Evolutionary conservation across 1,139 yeast genomes (phyloP), one percentile per base, ranked within the genome.

Genomic region (Pichia sp.): DNA sequence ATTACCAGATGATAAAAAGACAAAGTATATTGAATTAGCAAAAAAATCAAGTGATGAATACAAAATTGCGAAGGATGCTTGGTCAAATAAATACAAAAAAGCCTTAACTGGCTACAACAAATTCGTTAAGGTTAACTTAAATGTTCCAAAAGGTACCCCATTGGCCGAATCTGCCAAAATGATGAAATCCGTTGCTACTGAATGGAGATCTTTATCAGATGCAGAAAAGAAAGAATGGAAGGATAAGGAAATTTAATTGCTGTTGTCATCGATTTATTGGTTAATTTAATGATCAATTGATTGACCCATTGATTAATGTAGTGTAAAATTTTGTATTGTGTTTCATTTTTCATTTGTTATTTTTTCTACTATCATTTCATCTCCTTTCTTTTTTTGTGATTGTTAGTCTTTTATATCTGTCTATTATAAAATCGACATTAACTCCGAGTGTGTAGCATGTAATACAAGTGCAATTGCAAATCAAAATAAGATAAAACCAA

Each of bases 181-280:
- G 15, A 36, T 45, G 41, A 50, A 52, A 29, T 51, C 54, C 49
- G 47, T 48, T 23, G 52, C 53, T 1, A 47, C 45, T 24, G 40
- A 39, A 29, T 61, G 65, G 65, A 45, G 44, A 1, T 13, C 48
- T 34, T 46, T 60, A 23, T 45, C 59, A 3, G 36, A 46, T 3
- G 57, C 51, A n/a, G 61, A 59, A 45, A 59, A 61, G 50, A 46
- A 45, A 7, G 34, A 44, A 4, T 59, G 60, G 59, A 54, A 47
- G 8, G 24, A 45, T 13, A 54, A 51, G 44, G 34, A 44, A 43
- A 18, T 42, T 8, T 44, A 26, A 36, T 8, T 12, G 20, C 15
- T 13, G 3, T 18, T 18, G 15, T 18, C 7, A 27, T 27, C 6
- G 9, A 6, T 25, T 9, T 25, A 9, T 25, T 6, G 26, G 8